These are phyloP conservation scores for Canariomyces notabilis DNA, from an alignment of 2,329 filamentous ascomycete genomes.

Conservation along the genomic window DNA sequence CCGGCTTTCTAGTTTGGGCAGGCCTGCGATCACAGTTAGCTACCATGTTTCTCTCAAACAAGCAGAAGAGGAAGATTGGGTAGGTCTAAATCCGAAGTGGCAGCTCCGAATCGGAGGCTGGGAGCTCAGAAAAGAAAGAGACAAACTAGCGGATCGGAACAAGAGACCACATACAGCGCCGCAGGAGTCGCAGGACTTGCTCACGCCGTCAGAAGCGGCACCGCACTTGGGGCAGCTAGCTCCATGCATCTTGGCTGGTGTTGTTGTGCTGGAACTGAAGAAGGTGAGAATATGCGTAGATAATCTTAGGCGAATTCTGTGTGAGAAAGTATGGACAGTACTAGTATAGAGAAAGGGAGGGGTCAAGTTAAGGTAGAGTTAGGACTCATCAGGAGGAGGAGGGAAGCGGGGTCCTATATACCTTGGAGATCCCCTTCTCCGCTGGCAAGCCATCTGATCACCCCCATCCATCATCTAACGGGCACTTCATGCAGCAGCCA, in stretches of 20 bases:
- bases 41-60: neutral
- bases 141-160: neutral
- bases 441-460: too few species aligned
- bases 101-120: too few species aligned
- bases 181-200: constrained; percentile 53
- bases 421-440: neutral
- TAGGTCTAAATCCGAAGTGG: too few species aligned
- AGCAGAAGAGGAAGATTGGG: neutral
- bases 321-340: neutral
- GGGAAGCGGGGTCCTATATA: constrained; percentile 18
- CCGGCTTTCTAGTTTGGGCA: constrained; percentile 23
- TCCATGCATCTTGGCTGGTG: constrained; percentile 34
- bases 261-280: constrained; percentile 1
- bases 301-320: too few species aligned
- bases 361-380: neutral
- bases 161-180: constrained; percentile 46
- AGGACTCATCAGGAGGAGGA: neutral
- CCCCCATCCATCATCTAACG: too few species aligned
- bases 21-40: constrained; percentile 20
- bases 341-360: neutral
- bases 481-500: too few species aligned
- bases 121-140: neutral
- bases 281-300: neutral
- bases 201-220: constrained; percentile 37
- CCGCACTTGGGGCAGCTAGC: constrained; percentile 54